Percentiles rank a stretch among this genome's conserved stretches.
Evolutionary conservation across 2,329 filamentous ascomycete genomes (phyloP).

Genomic region (Sclerotinia minor): DNA sequence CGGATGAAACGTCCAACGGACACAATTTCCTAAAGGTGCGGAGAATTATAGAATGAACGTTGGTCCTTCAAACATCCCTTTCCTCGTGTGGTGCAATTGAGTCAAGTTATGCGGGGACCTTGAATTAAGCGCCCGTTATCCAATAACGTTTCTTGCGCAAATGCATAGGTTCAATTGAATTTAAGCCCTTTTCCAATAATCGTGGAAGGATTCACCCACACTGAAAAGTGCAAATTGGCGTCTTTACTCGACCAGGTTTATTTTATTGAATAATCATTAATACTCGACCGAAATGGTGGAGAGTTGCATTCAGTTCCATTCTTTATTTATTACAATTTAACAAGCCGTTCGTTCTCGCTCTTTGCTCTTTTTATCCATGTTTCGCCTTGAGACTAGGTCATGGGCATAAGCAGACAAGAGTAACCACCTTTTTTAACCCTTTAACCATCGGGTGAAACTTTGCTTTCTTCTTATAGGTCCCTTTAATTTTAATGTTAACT

Average conservation of each 20-base stretch:
- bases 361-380: constrained; percentile 6
- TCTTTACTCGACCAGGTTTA: constrained; percentile 16
- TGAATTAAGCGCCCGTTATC: constrained; percentile 22
- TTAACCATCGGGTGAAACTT: constrained; percentile 1
- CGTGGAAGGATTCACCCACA: constrained; percentile 23
- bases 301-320: constrained; percentile 13
- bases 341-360: constrained; percentile 19
- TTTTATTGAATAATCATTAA: constrained; percentile 6
- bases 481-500: background rate
- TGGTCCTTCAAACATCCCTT: constrained; percentile 12
- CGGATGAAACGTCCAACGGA: constrained; percentile 11
- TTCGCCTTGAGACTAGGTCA: constrained; percentile 19
- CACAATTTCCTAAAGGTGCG: background rate
- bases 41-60: constrained; percentile 22
- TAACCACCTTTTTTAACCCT: constrained; percentile 2
- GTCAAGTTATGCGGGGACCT: constrained; percentile 18
- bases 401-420: constrained; percentile 18
- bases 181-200: constrained; percentile 23
- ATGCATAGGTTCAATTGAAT: constrained; percentile 23
- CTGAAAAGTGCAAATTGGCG: constrained; percentile 14
- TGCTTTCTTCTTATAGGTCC: constrained; percentile 2
- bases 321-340: constrained; percentile 18
- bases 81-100: constrained; percentile 18
- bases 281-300: constrained; percentile 19
- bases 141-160: constrained; percentile 21